Evolutionary conservation across 345 rosid species (phyloP).

Genomic region (Melaleuca alternifolia): DNA sequence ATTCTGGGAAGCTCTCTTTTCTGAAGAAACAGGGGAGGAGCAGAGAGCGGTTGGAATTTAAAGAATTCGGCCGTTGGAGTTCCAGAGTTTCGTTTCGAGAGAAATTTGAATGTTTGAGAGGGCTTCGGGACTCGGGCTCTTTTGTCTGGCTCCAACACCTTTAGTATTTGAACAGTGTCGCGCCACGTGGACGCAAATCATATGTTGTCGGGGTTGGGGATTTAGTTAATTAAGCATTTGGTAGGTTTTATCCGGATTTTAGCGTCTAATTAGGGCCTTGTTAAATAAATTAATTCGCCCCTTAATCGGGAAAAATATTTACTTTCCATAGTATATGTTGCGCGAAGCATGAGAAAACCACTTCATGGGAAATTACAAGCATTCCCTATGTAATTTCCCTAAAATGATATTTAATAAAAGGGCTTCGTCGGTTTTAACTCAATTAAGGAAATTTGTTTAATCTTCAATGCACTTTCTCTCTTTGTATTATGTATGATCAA

Average conservation of each 20-base stretch:
- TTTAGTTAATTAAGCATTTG: not conserved
- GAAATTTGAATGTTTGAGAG: not conserved
- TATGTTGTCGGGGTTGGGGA: too few species aligned
- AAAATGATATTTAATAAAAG: not conserved
- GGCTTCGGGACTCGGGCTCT: not conserved
- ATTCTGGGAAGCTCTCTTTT: not conserved
- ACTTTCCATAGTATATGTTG: not conserved
- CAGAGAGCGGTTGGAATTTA: not conserved
- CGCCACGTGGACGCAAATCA: not conserved
- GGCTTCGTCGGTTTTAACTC: not conserved
- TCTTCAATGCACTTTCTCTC: not conserved
- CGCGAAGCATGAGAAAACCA: too few species aligned
- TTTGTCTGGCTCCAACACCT: not conserved
- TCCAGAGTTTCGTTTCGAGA: not conserved
- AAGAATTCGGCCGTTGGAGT: not conserved
- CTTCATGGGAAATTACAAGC: too few species aligned
- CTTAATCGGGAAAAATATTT: not conserved
- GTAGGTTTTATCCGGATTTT: not conserved
- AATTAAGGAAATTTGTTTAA: not conserved
- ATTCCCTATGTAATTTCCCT: not conserved
- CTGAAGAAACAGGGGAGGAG: not conserved
- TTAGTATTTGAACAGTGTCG: not conserved
- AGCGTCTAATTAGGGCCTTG: not conserved
- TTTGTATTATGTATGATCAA: not conserved
- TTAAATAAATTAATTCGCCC: not conserved